Evolutionary conservation across 1,284 basidiomycete genomes (phyloP), one percentile per base, ranked within the genome.

Genomic region (Apiotrichum gamsii): DNA sequence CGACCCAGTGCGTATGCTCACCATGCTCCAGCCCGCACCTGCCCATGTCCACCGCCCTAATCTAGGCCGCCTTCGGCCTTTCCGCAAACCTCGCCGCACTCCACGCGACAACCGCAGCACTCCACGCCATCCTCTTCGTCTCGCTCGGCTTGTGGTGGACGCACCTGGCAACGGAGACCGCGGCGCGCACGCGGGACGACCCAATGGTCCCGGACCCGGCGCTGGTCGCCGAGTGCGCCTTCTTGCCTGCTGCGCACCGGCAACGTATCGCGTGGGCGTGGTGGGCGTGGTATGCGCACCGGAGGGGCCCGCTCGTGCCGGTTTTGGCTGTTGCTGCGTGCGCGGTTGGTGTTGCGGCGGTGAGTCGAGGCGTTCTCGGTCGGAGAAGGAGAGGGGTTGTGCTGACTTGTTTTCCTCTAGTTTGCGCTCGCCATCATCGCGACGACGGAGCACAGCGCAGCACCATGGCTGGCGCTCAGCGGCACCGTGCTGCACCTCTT

Each of bases 381-480:
- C n/a, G n/a, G n/a, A n/a, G n/a, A n/a, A n/a, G n/a, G n/a, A n/a
- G n/a, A n/a, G n/a, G n/a, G n/a, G n/a, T n/a, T n/a, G n/a, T n/a
- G n/a, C n/a, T n/a, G n/a, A n/a, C n/a, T n/a, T n/a, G n/a, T n/a
- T n/a, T n/a, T n/a, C n/a, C n/a, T 96, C 21, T 85, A 87, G 49
- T 80, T 77, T 1, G 87, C 80, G 52, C 83, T 81, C 74, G 87
- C 90, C 3, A 96, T 78, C 57, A 94, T 89, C 15, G 90, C 80
- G 80, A 95, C 85, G 54, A 96, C 75, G 33, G n/a, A n/a, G n/a
- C 25, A 28, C 25, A 11, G 25, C 8, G 11, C 25, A 28, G 25
- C 25, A 6, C 8, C 25, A 28, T 28, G 25, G 25, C 25, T 28
- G 25, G 25, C 11, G 8, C 8, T 28, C 8, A 11, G 6, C 25